Evolutionary conservation across 352 stramenopile species (phyloP).

Genomic region (Pythium folliculosum): DNA sequence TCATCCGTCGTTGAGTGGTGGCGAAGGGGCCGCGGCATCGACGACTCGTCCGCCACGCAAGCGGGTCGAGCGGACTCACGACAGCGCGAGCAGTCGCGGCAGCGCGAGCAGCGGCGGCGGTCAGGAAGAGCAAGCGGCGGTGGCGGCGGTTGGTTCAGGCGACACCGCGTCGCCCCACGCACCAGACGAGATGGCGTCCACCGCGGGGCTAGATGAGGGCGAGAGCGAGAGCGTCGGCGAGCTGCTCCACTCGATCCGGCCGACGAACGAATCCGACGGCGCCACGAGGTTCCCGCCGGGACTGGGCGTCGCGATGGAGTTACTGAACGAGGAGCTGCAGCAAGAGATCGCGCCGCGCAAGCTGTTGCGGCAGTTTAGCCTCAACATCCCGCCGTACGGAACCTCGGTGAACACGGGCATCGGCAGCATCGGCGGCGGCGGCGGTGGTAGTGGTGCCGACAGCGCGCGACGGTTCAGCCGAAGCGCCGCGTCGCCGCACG

Average conservation of each 20-base stretch:
- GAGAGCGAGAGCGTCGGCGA: constrained; percentile 1
- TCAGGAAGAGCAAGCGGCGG: background rate
- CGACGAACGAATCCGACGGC: background rate
- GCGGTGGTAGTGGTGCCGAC: constrained; percentile 12
- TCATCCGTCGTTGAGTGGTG: constrained; percentile 3
- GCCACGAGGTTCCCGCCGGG: background rate
- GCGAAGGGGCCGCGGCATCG: background rate
- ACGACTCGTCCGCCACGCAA: constrained; percentile 8
- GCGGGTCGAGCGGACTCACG: background rate
- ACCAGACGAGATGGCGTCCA: constrained; percentile 9
- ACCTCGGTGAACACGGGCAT: constrained; percentile 11
- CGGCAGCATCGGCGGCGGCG: constrained; percentile 3
- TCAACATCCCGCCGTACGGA: constrained; percentile 63
- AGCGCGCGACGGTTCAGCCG: constrained; percentile 26
- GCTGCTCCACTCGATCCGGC: background rate
- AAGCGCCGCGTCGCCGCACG: constrained; percentile 36
- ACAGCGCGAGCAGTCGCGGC: constrained; percentile 11
- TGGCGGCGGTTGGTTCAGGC: background rate
- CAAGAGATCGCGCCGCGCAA: constrained; percentile 71
- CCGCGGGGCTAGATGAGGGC: constrained; percentile 1
- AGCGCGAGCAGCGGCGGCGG: background rate
- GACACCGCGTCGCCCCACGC: background rate
- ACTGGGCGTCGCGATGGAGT: constrained; percentile 36
- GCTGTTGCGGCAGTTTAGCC: constrained; percentile 73
- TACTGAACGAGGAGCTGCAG: constrained; percentile 64